Evolutionary conservation across 1,284 basidiomycete genomes (phyloP).

Genomic region (Cutaneotrichosporon curvatum): DNA sequence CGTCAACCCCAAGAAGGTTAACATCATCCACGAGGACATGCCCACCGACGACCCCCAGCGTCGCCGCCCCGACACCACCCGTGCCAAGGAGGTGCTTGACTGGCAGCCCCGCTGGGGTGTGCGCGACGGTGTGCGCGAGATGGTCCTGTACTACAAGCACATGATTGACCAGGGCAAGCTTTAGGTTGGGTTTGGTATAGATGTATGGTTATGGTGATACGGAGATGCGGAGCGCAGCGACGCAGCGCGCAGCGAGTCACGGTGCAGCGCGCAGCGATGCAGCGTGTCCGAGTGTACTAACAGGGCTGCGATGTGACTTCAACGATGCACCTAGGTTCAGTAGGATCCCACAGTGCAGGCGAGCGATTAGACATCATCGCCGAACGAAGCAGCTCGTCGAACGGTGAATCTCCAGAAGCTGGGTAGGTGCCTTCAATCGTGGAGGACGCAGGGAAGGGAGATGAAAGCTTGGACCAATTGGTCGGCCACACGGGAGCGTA

Average conservation of each 20-base stretch:
- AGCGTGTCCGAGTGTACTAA: no score
- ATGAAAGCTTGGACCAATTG: no score
- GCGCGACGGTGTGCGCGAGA: slow-evolving; percentile 36
- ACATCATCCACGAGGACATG: slow-evolving; percentile 76
- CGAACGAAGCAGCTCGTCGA: no score
- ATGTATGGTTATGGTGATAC: not conserved
- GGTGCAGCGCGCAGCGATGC: not conserved
- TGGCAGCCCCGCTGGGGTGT: slow-evolving; percentile 82
- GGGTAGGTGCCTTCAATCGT: no score
- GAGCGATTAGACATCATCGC: no score
- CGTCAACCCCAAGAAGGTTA: slow-evolving; percentile 53
- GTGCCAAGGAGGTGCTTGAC: slow-evolving; percentile 73
- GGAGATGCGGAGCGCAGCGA: not conserved
- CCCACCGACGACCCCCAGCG: slow-evolving; percentile 92
- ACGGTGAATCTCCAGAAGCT: no score
- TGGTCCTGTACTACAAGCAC: slow-evolving; percentile 20
- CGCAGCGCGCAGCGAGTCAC: not conserved
- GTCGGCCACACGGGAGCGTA: no score
- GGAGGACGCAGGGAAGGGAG: no score
- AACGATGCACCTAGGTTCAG: no score
- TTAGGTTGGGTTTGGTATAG: not conserved
- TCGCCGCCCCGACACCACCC: slow-evolving; percentile 82
- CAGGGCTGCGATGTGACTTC: no score
- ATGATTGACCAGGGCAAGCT: slow-evolving; percentile 14
- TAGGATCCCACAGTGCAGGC: no score